phyloP scores from a whole-genome alignment of 1,284 basidiomycete species.

The Sutorius eximius region DNA sequence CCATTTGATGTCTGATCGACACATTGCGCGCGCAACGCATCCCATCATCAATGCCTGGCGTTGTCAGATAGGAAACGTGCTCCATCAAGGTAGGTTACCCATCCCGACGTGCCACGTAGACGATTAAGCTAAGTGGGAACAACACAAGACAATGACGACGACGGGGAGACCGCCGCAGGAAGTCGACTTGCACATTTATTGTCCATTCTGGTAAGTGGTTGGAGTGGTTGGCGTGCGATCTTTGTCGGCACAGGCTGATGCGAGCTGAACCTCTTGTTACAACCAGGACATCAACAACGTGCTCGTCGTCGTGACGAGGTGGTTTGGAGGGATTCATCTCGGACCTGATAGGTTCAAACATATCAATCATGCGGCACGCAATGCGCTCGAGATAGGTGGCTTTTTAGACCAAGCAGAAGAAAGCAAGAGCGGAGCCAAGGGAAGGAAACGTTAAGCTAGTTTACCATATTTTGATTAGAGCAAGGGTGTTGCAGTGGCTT shows the following conservation, averaged over 20 bases:
- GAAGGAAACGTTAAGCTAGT: conserved; percentile 29
- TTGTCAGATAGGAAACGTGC: conserved; percentile 61
- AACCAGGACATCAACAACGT: conserved; percentile 75
- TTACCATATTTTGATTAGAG: not conserved
- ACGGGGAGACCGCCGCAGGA: conserved; percentile 90
- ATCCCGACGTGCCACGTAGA: not conserved
- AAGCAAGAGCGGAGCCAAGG: conserved; percentile 22
- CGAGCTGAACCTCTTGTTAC: not conserved
- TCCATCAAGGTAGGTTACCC: conserved; percentile 66
- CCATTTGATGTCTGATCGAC: conserved; percentile 71
- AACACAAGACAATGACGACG: conserved; percentile 85
- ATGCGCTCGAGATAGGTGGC: conserved; percentile 81
- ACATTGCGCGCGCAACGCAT: conserved; percentile 79
- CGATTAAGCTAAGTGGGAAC: not conserved
- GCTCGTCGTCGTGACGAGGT: conserved; percentile 80
- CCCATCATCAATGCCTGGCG: conserved; percentile 90
- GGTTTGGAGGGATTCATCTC: conserved; percentile 79
- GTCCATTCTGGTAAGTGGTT: conserved; percentile 68
- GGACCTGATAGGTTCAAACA: conserved; percentile 91
- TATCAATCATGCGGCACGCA: conserved; percentile 87
- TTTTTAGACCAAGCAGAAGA: conserved; percentile 55
- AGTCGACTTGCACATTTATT: conserved; percentile 83
- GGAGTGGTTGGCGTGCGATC: not conserved
- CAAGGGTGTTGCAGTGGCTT: not conserved
- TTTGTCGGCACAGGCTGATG: not conserved